Evolutionary conservation across 169 alveolate species (phyloP), one percentile per base, ranked within the genome.

Genomic region (Plasmodium vivax): DNA sequence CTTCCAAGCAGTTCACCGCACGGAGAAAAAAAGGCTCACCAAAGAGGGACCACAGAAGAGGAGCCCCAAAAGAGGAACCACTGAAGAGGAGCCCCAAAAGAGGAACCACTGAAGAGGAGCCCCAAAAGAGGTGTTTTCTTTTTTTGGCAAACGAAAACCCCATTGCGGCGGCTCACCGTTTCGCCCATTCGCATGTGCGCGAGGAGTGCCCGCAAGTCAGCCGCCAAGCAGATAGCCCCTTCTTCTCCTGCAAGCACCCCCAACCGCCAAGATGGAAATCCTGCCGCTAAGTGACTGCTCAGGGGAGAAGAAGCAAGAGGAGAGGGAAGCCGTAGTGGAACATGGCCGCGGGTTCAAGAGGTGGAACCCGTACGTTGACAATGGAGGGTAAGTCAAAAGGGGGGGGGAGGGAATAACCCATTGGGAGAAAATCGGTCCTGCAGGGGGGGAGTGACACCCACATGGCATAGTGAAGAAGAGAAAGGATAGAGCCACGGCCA

Each of bases 311-410:
- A 88, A 56, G 12, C 10, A 82, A 77, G 88, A 88, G 68, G 84
- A 58, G 73, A 85, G 77, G 27, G 94, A 88, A 47, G 56, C 27
- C 71, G 23, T 51, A 79, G 71, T 88, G 34, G 88, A 88, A 43
- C 74, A 56, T 77, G 88, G 83, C 47, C 94, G 88, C 23, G 43
- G 83, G 14, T 79, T 45, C 47, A 88, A 56, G 82, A 23, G 94
- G 27, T 88, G 94, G 94, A 19, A 96, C 82, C 98, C 98, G 23
- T 96, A 96, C 74, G 92, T 96, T 34, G 96, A 96, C 56, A 96
- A 96, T 90, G 98, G 98, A 93, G 98, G 98, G 98, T 96, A 92
- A 1, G 79, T 36, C 51, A 32, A 34, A 36, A 32, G 16, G 32
- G 34, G 51, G 51, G 62, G 27, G 3, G 74, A 7, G 16, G 27